phyloP scores from a whole-genome alignment of 2,329 filamentous ascomycete genomes.

The Achaetomium macrosporum region DNA sequence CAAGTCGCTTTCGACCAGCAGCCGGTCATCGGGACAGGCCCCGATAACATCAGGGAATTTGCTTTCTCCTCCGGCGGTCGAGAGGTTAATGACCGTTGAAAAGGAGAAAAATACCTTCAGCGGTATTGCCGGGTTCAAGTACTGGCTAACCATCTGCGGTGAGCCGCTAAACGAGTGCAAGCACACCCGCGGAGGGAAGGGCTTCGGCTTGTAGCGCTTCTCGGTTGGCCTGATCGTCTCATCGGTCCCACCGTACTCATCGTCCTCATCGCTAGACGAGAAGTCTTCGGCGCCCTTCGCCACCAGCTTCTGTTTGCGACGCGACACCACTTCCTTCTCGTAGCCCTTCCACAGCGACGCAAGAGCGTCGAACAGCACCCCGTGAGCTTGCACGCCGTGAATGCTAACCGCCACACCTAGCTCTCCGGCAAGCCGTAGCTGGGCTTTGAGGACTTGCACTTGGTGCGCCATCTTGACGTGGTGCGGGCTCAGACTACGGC shows the following conservation, averaged over 20 bases:
- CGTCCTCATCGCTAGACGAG: slow-evolving; percentile 34
- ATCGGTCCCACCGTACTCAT: slow-evolving; percentile 28
- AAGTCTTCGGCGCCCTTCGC: slow-evolving; percentile 44
- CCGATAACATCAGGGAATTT: slow-evolving; percentile 61
- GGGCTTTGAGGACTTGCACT: slow-evolving; percentile 56
- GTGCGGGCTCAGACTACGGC: slow-evolving; percentile 60
- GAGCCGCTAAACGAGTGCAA: slow-evolving; percentile 89
- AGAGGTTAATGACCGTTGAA: slow-evolving; percentile 75
- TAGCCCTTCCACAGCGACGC: slow-evolving; percentile 63
- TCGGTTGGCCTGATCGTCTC: slow-evolving; percentile 18
- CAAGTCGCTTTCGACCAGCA: slow-evolving; percentile 87
- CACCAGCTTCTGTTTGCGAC: slow-evolving; percentile 49
- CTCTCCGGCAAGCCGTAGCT: slow-evolving; percentile 66
- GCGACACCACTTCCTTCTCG: slow-evolving; percentile 56
- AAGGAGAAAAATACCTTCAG: slow-evolving; percentile 82
- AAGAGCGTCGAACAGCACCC: slow-evolving; percentile 60
- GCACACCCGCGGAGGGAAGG: slow-evolving; percentile 83
- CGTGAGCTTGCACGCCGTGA: slow-evolving; percentile 72
- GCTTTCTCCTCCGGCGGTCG: slow-evolving; percentile 41
- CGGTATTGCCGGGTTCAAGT: slow-evolving; percentile 66
- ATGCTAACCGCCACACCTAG: slow-evolving; percentile 60
- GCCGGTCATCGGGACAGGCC: slow-evolving; percentile 66
- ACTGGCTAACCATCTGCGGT: slow-evolving; percentile 69
- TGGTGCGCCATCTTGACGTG: slow-evolving; percentile 66
- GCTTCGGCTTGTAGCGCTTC: slow-evolving; percentile 37